Conservation (phyloP, 106 monocot genomes). For the Iris macrosiphon region DNA sequence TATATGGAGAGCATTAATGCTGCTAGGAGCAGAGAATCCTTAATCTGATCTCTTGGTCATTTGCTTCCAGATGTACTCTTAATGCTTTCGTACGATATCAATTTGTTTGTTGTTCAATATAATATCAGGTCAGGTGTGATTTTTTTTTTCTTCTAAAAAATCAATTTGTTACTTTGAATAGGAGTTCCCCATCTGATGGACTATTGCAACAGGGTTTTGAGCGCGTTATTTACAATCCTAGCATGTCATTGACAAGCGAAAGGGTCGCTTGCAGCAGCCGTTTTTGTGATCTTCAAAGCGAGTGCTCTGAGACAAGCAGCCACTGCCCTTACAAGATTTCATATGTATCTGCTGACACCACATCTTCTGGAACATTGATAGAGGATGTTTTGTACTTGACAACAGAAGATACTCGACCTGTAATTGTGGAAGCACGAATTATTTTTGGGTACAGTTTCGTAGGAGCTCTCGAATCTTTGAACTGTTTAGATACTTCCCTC, state of each 20-base stretch:
- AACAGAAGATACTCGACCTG: constrained; percentile 31
- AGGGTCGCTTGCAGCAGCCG: constrained; percentile 51
- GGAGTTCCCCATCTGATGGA: too few relatives aligned
- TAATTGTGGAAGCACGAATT: constrained; percentile 44
- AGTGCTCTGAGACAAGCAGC: constrained; percentile 30
- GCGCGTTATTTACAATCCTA: constrained; percentile 52
- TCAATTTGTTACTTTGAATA: too few relatives aligned
- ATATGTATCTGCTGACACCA: constrained; percentile 69
- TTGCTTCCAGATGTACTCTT: too few relatives aligned
- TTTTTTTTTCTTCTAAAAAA: too few relatives aligned
- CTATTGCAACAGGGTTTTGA: constrained; percentile 34
- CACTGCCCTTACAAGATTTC: constrained; percentile 53
- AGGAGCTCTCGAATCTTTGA: too few relatives aligned
- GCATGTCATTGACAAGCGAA: constrained; percentile 54
- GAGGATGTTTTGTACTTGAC: constrained; percentile 74
- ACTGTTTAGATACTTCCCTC: too few relatives aligned
- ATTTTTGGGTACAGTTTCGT: constrained; percentile 62
- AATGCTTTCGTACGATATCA: too few relatives aligned
- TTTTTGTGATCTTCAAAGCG: constrained; percentile 32
- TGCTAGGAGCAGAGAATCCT: too few relatives aligned
- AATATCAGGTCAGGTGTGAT: too few relatives aligned
- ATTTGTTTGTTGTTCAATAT: too few relatives aligned
- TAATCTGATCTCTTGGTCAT: too few relatives aligned
- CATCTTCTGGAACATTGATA: constrained; percentile 63
- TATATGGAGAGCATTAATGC: too few relatives aligned